phyloP scores from a whole-genome alignment of 805 yeast genomes.

The Candida endomychidarum region DNA sequence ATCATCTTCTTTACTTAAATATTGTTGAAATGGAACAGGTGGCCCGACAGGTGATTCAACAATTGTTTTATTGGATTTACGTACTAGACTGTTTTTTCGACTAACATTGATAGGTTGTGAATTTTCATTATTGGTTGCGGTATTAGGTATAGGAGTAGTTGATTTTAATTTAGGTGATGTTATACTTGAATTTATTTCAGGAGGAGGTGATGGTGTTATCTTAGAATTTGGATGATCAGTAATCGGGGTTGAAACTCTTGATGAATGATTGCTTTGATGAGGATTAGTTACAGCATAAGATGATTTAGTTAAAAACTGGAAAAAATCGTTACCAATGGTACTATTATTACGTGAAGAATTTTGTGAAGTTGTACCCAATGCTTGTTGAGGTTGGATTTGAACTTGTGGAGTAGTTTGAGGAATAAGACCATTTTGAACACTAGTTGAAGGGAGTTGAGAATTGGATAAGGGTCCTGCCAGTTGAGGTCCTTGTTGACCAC shows the following conservation, averaged over 20 bases:
- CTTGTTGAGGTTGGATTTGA: constrained; percentile 6
- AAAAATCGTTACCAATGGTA: constrained; percentile 12
- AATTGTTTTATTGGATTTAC: constrained; percentile 48
- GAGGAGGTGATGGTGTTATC: constrained; percentile 21
- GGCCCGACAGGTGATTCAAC: constrained; percentile 61
- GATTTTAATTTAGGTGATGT: constrained; percentile 3
- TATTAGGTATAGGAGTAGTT: constrained; percentile 1
- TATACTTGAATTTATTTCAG: constrained; percentile 8
- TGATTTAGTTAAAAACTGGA: constrained; percentile 13
- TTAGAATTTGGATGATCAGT: constrained; percentile 7
- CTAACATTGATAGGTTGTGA: constrained; percentile 24
- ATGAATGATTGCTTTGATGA: constrained; percentile 9
- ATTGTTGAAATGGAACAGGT: constrained; percentile 73
- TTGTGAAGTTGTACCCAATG: constrained; percentile 2
- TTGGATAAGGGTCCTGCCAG: neutral
- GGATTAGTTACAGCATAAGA: neutral
- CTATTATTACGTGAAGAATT: constrained; percentile 15
- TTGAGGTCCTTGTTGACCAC: neutral
- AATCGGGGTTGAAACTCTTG: constrained; percentile 15
- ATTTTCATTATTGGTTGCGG: constrained; percentile 16
- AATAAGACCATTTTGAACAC: neutral
- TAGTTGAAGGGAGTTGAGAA: neutral
- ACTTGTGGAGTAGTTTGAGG: constrained; percentile 4
- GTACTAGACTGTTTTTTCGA: constrained; percentile 15
- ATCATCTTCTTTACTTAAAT: constrained; percentile 71